phyloP scores from a whole-genome alignment of 2,329 filamentous ascomycete genomes.

The Xylariaceae sp. region DNA sequence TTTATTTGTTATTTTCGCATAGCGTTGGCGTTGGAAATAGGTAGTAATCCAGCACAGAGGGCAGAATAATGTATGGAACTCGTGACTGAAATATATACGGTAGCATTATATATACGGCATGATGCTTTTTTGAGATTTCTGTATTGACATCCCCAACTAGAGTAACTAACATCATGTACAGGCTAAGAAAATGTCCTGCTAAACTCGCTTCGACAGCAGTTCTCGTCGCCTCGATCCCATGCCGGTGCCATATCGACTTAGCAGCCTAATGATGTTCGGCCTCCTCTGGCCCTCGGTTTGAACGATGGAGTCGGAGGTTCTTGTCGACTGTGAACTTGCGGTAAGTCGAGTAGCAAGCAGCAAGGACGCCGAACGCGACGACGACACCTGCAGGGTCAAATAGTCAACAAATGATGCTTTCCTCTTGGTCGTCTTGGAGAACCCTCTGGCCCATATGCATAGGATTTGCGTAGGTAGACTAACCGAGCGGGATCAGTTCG shows the following conservation, averaged over 20 bases:
- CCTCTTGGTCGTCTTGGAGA: neutral
- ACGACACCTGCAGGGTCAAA: slow-evolving; percentile 71
- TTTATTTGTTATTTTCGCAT: slow-evolving; percentile 36
- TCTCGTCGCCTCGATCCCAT: slow-evolving; percentile 16
- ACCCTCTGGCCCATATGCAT: slow-evolving; percentile 30
- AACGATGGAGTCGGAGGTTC: slow-evolving; percentile 83
- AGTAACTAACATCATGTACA: slow-evolving; percentile 36
- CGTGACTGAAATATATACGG: no score
- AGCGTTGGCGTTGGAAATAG: slow-evolving; percentile 37
- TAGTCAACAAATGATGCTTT: slow-evolving; percentile 22
- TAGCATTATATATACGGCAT: no score
- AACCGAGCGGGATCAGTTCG: slow-evolving; percentile 94
- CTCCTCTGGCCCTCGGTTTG: slow-evolving; percentile 50
- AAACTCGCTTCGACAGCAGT: slow-evolving; percentile 14
- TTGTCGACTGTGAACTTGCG: slow-evolving; percentile 89
- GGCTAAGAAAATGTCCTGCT: slow-evolving; percentile 22
- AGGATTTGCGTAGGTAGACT: slow-evolving; percentile 39
- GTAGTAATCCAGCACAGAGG: slow-evolving; percentile 22
- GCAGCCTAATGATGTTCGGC: slow-evolving; percentile 40
- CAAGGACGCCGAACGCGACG: slow-evolving; percentile 79
- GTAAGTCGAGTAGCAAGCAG: slow-evolving; percentile 78
- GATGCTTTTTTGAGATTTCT: slow-evolving; percentile 26
- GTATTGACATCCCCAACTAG: slow-evolving; percentile 27
- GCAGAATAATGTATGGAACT: slow-evolving; percentile 12
- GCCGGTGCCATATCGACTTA: slow-evolving; percentile 13